These are phyloP conservation scores for Kuraishia hungarica DNA, from an alignment of 805 yeast genomes.

Conservation along the genomic window DNA sequence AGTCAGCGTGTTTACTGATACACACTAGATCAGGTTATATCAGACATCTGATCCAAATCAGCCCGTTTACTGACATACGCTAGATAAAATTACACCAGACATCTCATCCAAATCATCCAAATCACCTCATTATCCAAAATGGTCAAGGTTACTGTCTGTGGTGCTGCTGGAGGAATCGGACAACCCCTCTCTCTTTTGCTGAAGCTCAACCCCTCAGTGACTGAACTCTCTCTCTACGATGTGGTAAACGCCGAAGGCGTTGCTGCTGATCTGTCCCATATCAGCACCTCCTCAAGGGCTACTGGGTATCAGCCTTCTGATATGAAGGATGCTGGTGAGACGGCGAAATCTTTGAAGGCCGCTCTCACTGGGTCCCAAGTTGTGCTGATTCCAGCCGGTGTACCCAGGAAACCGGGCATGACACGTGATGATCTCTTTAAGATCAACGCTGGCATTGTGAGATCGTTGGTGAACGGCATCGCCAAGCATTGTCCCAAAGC, in stretches of 20 bases:
- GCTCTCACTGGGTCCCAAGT: slow-evolving; percentile 33
- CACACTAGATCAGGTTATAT: too few relatives aligned
- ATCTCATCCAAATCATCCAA: background rate
- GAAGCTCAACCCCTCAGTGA: slow-evolving; percentile 56
- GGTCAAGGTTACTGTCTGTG: slow-evolving; percentile 70
- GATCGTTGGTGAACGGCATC: slow-evolving; percentile 40
- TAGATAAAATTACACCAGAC: too few relatives aligned
- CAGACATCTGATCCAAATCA: too few relatives aligned
- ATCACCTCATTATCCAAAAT: background rate
- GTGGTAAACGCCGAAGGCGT: slow-evolving; percentile 83
- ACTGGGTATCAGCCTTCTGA: slow-evolving; percentile 49
- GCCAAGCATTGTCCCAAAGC: slow-evolving; percentile 43
- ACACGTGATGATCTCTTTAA: slow-evolving; percentile 83
- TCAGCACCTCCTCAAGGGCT: slow-evolving; percentile 58
- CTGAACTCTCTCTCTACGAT: slow-evolving; percentile 72
- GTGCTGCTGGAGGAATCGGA: slow-evolving; percentile 93
- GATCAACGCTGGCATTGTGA: slow-evolving; percentile 57
- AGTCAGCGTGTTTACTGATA: too few relatives aligned
- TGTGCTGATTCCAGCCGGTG: slow-evolving; percentile 69
- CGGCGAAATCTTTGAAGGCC: slow-evolving; percentile 27
- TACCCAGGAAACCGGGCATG: slow-evolving; percentile 94
- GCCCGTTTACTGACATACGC: too few relatives aligned
- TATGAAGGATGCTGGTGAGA: slow-evolving; percentile 2
- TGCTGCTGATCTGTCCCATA: slow-evolving; percentile 81
- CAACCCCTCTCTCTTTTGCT: slow-evolving; percentile 82